Evolutionary conservation across 495 filamentous ascomycete species (phyloP).

Genomic region (Aspergillus sclerotiicarbonarius): DNA sequence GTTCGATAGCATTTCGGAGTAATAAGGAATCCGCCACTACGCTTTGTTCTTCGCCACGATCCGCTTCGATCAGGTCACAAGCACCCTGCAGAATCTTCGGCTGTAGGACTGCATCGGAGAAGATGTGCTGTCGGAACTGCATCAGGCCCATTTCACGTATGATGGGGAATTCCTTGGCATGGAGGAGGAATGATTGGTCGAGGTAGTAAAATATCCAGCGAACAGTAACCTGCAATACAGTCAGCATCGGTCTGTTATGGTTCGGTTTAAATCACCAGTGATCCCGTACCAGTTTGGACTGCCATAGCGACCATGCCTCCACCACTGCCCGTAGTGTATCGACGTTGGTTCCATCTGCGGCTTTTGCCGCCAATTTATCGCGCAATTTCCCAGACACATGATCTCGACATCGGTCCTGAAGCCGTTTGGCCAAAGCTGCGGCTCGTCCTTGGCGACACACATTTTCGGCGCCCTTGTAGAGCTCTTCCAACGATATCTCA

Average conservation of each 20-base stretch:
- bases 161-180: constrained; percentile 51
- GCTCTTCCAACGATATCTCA: constrained; percentile 70
- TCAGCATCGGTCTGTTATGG: constrained; percentile 4
- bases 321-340: constrained; percentile 64
- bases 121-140: constrained; percentile 55
- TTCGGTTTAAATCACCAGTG: background rate
- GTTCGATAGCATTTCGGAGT: constrained; percentile 68
- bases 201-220: constrained; percentile 89
- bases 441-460: constrained; percentile 76
- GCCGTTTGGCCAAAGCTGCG: constrained; percentile 56
- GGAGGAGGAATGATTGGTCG: constrained; percentile 82
- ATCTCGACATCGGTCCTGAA: constrained; percentile 60
- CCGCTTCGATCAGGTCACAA: constrained; percentile 70
- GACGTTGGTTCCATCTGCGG: constrained; percentile 52
- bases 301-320: constrained; percentile 76
- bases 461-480: constrained; percentile 89
- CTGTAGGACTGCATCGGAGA: constrained; percentile 51
- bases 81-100: constrained; percentile 64
- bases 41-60: constrained; percentile 53
- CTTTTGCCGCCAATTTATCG: constrained; percentile 48
- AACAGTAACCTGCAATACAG: constrained; percentile 57
- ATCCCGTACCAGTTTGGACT: constrained; percentile 62
- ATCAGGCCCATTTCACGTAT: constrained; percentile 61
- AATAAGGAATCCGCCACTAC: constrained; percentile 47
- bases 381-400: constrained; percentile 60